Base-by-base conservation (phyloP, 768 basidiomycete genomes). In the Crepidotus variabilis region DNA sequence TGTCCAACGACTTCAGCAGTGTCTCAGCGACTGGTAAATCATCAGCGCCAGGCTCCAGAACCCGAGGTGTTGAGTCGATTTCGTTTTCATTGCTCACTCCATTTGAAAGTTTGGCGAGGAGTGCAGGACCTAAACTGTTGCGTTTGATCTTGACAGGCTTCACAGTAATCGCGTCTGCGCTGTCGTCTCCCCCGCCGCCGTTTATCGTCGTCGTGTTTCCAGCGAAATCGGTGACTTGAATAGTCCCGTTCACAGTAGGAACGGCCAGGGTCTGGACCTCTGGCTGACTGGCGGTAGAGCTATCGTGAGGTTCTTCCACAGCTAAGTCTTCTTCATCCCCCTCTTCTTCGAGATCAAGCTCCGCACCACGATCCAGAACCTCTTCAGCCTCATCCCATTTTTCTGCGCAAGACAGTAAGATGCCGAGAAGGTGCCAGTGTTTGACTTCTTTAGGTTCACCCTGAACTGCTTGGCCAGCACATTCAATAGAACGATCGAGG, bases 381-480 rank as follows among this genome's bases (percentile, higher is more conserved):
- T 85, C 84, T 32, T 74, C 74, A 0, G 95, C 93, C 10, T 86
- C 89, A 33, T 71, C 71, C 90, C 92, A 92, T 61, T 93, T 86
- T 59, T 88, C 91, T 24, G 78, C 74, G 8, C 89, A 87, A 0
- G 86, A 85, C n/a, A 95, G 76, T 10, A 96, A 69, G 4, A 98
- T 73, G 0, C 90, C 93, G 0, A 98, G 78, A 14, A 98, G 80
- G 70, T 98, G 96, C 95, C 94, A 98, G 52, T 90, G 88, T 43
- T 91, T 80, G 22, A 90, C 72, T 55, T 81, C 79, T 39, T 64
- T 67, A 0, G 87, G 75, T 28, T 87, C 83, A 6, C 78, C 76
- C 67, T 94, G 89, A 2, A 96, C 84, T 0, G 94, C 90, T 2
- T 75, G 64, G 6, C 87, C 84, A 0, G 91, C 89, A 51, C 84